These are phyloP conservation scores for Staphylotrichum tortipilum DNA, from an alignment of 495 filamentous ascomycete species.

Conservation along the genomic window DNA sequence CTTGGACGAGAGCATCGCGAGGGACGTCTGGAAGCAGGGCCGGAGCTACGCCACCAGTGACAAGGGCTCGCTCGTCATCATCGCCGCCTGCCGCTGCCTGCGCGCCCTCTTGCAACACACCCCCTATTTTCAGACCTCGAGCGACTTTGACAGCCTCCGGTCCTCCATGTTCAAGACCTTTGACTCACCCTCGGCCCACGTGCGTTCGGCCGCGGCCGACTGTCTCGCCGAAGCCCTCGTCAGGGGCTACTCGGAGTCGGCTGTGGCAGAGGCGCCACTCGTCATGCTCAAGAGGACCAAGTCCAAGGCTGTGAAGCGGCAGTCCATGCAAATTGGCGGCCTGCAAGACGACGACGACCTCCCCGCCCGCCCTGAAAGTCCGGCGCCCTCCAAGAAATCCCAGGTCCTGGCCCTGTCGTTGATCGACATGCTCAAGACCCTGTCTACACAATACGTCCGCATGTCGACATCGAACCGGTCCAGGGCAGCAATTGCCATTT, in stretches of 20 bases:
- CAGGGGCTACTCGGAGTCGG: slow-evolving; percentile 64
- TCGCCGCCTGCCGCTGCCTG: slow-evolving; percentile 71
- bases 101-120: slow-evolving; percentile 64
- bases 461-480: slow-evolving; percentile 70
- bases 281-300: slow-evolving; percentile 68
- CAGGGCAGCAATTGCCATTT: slow-evolving; percentile 76
- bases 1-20: slow-evolving; percentile 73
- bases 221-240: slow-evolving; percentile 72
- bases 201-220: slow-evolving; percentile 80
- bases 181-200: slow-evolving; percentile 63
- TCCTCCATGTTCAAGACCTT: slow-evolving; percentile 73
- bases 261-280: slow-evolving; percentile 42
- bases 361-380: slow-evolving; percentile 65
- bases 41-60: slow-evolving; percentile 68
- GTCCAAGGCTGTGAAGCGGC: slow-evolving; percentile 59
- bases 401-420: slow-evolving; percentile 66
- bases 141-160: slow-evolving; percentile 82
- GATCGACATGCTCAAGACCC: slow-evolving; percentile 66
- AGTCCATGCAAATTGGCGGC: slow-evolving; percentile 42
- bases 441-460: slow-evolving; percentile 76
- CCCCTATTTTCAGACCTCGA: slow-evolving; percentile 76
- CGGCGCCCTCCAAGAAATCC: slow-evolving; percentile 58
- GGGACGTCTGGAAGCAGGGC: slow-evolving; percentile 90
- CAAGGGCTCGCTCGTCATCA: slow-evolving; percentile 74
- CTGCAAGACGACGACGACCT: slow-evolving; percentile 62